Conservation (phyloP, 2,329 filamentous ascomycete species). For the Pseudonectria buxi region DNA sequence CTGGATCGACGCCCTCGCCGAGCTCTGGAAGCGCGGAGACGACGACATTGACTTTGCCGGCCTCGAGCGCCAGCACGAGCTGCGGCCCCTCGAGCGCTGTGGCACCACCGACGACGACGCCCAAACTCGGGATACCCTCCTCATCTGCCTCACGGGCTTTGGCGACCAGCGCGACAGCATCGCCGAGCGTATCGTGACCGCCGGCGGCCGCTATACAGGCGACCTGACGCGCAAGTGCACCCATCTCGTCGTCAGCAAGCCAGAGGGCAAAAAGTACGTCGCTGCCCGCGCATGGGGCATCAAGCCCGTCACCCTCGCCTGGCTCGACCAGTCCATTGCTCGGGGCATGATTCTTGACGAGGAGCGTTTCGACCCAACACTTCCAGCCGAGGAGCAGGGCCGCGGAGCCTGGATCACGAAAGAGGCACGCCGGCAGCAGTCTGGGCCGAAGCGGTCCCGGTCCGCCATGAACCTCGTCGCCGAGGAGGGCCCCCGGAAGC, state of each 20-base stretch:
- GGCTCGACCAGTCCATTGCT: conserved; percentile 76
- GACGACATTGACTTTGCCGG: conserved; percentile 66
- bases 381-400: conserved; percentile 66
- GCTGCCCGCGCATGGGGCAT: conserved; percentile 81
- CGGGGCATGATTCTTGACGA: conserved; percentile 91
- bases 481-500: conserved; percentile 65
- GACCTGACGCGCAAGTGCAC: conserved; percentile 83
- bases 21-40: conserved; percentile 75
- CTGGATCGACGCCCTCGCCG: conserved; percentile 76
- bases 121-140: conserved; percentile 31
- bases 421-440: conserved; percentile 37
- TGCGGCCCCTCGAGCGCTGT: conserved; percentile 55
- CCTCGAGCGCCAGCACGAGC: conserved; percentile 60
- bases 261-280: conserved; percentile 83
- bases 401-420: conserved; percentile 63
- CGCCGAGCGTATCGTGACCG: conserved; percentile 55
- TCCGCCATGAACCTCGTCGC: conserved; percentile 37
- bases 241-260: conserved; percentile 73
- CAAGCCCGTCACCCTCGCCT: conserved; percentile 71
- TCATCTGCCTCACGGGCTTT: conserved; percentile 52
- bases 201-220: conserved; percentile 79
- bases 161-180: conserved; percentile 62
- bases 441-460: conserved; percentile 54
- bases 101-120: conserved; percentile 35
- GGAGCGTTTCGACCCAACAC: conserved; percentile 67